Percentiles rank a stretch among this genome's conserved stretches.
phyloP scores from a whole-genome alignment of 345 rosid species.

The Populus pruinosa region DNA sequence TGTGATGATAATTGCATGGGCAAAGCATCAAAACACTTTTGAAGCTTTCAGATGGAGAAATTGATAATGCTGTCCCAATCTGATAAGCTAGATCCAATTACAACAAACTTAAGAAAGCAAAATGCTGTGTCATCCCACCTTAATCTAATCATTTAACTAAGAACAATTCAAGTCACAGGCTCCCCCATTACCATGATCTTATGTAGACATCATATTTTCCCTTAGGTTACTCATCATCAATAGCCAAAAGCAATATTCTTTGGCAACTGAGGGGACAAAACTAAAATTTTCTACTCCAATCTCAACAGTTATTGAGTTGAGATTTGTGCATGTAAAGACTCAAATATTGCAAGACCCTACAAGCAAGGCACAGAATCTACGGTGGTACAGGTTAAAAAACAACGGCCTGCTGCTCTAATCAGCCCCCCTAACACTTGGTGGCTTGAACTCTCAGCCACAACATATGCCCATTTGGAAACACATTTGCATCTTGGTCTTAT shows the following conservation, averaged over 20 bases:
- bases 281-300: background rate
- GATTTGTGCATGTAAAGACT: background rate
- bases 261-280: background rate
- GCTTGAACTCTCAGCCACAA: too few relatives aligned
- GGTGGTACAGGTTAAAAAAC: too few relatives aligned
- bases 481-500: too few relatives aligned
- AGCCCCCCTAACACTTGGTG: too few relatives aligned
- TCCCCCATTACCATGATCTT: background rate
- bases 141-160: background rate
- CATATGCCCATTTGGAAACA: too few relatives aligned
- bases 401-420: too few relatives aligned
- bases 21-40: background rate
- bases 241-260: background rate
- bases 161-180: background rate
- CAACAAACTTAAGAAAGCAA: too few relatives aligned
- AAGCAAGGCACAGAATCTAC: background rate
- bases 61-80: background rate
- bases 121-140: too few relatives aligned
- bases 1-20: background rate
- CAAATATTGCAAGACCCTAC: background rate
- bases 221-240: background rate
- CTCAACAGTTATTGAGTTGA: background rate
- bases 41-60: too few relatives aligned
- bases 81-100: background rate
- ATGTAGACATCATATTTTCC: background rate